Evolutionary conservation across 1,139 yeast genomes (phyloP), one percentile per base, ranked within the genome.

Genomic region (Magnusiomyces paraingens): DNA sequence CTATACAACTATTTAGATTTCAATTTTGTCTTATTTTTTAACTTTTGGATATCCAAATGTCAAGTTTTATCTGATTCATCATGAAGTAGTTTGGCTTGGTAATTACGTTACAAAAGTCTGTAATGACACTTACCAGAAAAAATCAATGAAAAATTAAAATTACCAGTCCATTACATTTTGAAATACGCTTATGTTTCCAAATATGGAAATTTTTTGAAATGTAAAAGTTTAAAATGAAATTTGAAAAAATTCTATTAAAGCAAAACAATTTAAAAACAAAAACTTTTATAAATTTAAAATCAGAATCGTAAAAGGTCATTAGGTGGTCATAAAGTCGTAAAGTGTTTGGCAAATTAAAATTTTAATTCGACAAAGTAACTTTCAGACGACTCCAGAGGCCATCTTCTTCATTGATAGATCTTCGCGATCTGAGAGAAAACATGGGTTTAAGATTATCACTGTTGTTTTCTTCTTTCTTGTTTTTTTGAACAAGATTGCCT

Each of bases 401-500:
- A 20, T 57, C 56, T 12, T 58, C 56, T 21, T 53, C 53, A 14
- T 26, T 10, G 32, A 26, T 8, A 1, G 51, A 38, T 32, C 32
- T 35, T 40, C 45, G 41, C 3, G 55, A 20, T 3, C 46, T 35
- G 20, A 44, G 41, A 8, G 58, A 51, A 32, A 52, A 44, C 8
- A 54, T 43, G 15, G 50, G 42, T 14, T 48, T 53, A 29, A 45
- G 15, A 17, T 46, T 35, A 15, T 47, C 39, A 10, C 48, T 38
- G 12, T 35, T 17, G 8, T 53, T 43, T 17, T 42, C 40, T 22
- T 32, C 14, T 47, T 52, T 43, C 47, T 52, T 44, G 43, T 29
- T 17, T 14, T 40, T 21, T 17, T 21, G 12, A 20, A 67, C 63
- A 54, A 65, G 61, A 61, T 70, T 70, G 41, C 74, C 74, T 5